Base-by-base conservation (phyloP, 2,329 filamentous ascomycete genomes). In the Penicillium frequentans region DNA sequence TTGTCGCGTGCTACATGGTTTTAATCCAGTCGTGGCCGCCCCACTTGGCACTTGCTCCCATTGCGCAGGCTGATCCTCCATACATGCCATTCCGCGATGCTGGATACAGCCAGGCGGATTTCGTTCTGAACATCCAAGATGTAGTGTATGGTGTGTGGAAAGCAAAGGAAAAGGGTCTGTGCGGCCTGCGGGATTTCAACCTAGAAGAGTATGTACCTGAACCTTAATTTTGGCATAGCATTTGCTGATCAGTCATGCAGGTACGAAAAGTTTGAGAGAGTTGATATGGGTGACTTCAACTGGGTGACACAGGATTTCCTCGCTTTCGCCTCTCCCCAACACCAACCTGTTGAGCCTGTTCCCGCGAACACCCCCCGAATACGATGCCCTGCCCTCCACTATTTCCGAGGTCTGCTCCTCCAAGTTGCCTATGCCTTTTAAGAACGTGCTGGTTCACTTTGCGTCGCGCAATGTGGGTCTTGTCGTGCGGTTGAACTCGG, bases 211-310 rank as follows among this genome's bases (percentile, higher is more conserved):
- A 76, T 67, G 84, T 76, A 24, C 11, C 23, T 31, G 11, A 42
- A 42, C 39, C 39, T 42, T 26, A 19, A 7, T 49, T 21, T 19
- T 27, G 11, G 23, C n/a, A 14, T 14, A 42, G n/a, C 14, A 21
- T 48, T 37, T 45, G 37, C 63, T 65, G 27, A 74, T 42, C n/a
- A 16, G 11, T 13, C 11, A 14, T 33, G n/a, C 56, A 86, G 84
- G 59, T 99, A 99, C 73, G 95, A 99, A 78, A 89, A 86, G 73
- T 99, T 86, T 68, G 95, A 99, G 79, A 86, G 95, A 57, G 95
- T 99, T 21, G 95, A 99, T 73, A 92, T 97, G 81, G 95, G 95
- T 62, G 95, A 99, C 78, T 99, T 99, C 88, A 99, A 99, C 84
- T 99, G 95, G 95, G 85, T 99, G 57, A 96, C 93, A 6, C 93